Percentiles rank a stretch among this genome's conserved stretches.
phyloP scores from a whole-genome alignment of 106 monocot species.

The Agapanthus africanus region DNA sequence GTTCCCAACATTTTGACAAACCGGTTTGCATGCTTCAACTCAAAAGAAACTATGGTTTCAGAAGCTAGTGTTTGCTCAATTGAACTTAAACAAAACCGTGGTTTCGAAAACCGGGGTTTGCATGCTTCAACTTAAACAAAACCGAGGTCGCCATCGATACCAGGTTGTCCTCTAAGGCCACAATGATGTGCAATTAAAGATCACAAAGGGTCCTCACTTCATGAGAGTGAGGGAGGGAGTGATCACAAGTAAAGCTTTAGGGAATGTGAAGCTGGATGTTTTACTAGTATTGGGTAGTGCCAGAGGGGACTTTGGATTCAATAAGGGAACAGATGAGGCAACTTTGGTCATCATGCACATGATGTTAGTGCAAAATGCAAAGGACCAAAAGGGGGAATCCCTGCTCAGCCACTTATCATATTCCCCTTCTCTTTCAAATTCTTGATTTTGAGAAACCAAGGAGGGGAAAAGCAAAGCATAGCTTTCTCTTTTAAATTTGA shows the following conservation, averaged over 20 bases:
- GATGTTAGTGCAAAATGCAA: not conserved
- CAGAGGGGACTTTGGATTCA: conserved; percentile 5
- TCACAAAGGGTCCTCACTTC: not conserved
- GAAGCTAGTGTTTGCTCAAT: no score
- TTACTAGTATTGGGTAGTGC: not conserved
- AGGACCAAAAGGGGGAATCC: no score
- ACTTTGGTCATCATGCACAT: conserved; percentile 15
- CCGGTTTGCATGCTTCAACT: no score
- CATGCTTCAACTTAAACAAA: no score
- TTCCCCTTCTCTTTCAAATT: no score
- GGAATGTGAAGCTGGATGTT: conserved; percentile 8
- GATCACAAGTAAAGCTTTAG: not conserved
- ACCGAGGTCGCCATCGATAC: conserved; percentile 7
- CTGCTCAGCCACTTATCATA: no score
- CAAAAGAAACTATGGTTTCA: no score
- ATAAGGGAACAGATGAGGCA: conserved; percentile 1
- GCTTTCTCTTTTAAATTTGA: not conserved
- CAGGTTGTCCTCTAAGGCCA: conserved; percentile 4
- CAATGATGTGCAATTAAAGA: no score
- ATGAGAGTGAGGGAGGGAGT: not conserved
- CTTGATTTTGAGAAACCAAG: no score
- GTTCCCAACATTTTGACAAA: no score
- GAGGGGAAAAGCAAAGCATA: not conserved
- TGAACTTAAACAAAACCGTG: no score
- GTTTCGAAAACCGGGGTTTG: no score